Base-by-base conservation (phyloP, 2,329 filamentous ascomycete species). In the Furcasterigmium furcatum region DNA sequence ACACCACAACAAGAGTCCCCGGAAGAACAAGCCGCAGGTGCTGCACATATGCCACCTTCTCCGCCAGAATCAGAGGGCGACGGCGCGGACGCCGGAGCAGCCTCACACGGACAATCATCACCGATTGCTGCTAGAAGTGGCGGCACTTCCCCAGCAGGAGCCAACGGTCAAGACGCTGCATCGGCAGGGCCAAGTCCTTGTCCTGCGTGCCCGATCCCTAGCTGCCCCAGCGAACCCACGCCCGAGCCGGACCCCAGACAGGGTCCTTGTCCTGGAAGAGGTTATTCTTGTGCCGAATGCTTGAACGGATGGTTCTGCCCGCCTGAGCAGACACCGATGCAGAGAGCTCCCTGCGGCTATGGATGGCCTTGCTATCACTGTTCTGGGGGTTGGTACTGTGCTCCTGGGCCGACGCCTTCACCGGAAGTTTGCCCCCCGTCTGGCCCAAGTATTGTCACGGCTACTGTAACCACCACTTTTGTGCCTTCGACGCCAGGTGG, bases 301-400 rank as follows among this genome's bases (percentile, higher is more conserved):
- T 51, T 57, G 6, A 49, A 61, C 35, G 59, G 60, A 6, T 59
- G 59, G 59, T 62, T 63, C 36, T 63, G 58, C 41, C 60, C 61
- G 34, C 58, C 60, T 6, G 48, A 54, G 35, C 55, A 63, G 45
- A 63, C 61, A 3, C 59, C 58, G n/a, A 53, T 59, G 20, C 58
- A 59, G 27, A 48, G 41, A 7, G 56, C 53, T 4, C 53, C 58
- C 3, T 63, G 60, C 34, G 61, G 59, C 1, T 46, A 57, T 32
- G 61, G 60, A 6, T 63, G 60, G 61, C 58, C 58, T 19, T 64
- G 61, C 20, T 58, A 58, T 30, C 59, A 63, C 34, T 63, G 61
- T 40, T 43, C 48, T 25, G 54, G 54, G 4, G 60, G 60, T 12
- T 62, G 52, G 46, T 64, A 60, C 36, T 64, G 59, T 32, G 52